phyloP scores from a whole-genome alignment of 805 yeast species.

The Kodamaea nitidulidarum region DNA sequence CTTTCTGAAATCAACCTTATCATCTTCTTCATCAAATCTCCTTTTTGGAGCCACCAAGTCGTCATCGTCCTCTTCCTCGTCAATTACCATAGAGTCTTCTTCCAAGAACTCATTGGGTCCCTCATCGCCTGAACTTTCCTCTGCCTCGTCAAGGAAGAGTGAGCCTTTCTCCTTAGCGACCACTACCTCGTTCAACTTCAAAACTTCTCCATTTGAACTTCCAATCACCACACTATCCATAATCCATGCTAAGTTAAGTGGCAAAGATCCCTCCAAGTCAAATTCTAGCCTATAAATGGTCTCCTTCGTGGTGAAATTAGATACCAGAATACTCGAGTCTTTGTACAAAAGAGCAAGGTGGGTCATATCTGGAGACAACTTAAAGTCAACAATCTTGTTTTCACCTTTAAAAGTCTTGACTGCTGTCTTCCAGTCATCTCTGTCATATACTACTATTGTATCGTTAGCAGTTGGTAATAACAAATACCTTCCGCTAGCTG shows the following conservation, averaged over 20 bases:
- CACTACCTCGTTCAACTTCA: conserved; percentile 18
- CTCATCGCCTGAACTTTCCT: conserved; percentile 14
- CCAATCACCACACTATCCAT: conserved; percentile 36
- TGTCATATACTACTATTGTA: conserved; percentile 43
- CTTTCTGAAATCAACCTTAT: conserved; percentile 14
- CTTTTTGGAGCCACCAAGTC: conserved; percentile 7
- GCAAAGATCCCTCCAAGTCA: conserved; percentile 24
- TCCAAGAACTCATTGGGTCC: conserved; percentile 19
- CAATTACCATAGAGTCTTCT: conserved; percentile 36
- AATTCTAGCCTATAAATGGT: conserved; percentile 15
- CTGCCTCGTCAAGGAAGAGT: conserved; percentile 14
- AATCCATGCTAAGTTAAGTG: conserved; percentile 25
- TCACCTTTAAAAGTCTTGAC: conserved; percentile 14
- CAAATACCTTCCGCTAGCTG: conserved; percentile 61
- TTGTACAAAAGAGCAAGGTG: conserved; percentile 55
- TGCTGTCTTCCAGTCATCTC: conserved; percentile 30
- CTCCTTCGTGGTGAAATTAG: conserved; percentile 45
- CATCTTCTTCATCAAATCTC: conserved; percentile 2
- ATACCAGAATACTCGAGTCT: conserved; percentile 50
- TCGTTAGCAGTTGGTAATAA: conserved; percentile 59
- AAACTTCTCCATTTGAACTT: conserved; percentile 39
- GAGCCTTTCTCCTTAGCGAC: neutral
- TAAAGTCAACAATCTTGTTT: conserved; percentile 43
- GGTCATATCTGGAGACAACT: conserved; percentile 60
- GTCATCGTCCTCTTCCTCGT: conserved; percentile 23